phyloP scores from a whole-genome alignment of 495 filamentous ascomycete species.

The Melanomma pulvis-pyrius region DNA sequence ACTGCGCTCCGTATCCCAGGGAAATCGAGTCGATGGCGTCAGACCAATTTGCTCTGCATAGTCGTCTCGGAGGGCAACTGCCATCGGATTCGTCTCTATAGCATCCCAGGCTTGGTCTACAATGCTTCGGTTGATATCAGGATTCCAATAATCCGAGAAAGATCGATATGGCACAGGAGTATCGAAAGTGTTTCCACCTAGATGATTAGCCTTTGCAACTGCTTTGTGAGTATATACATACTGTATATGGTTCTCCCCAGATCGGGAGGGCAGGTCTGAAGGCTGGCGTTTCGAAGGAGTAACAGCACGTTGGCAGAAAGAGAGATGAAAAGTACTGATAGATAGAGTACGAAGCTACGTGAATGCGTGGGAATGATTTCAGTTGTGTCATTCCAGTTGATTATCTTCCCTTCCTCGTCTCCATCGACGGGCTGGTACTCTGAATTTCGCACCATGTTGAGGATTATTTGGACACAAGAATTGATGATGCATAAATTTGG shows the following conservation, averaged over 20 bases:
- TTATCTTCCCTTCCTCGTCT: slow-evolving; percentile 1
- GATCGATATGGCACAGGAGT: slow-evolving; percentile 17
- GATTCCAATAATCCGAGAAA: slow-evolving; percentile 26
- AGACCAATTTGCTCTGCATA: slow-evolving; percentile 17
- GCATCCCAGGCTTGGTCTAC: slow-evolving; percentile 27
- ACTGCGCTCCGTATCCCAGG: slow-evolving; percentile 35
- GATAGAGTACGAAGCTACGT: not conserved
- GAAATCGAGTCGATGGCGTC: slow-evolving; percentile 14
- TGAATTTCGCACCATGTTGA: not conserved
- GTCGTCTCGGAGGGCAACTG: slow-evolving; percentile 24
- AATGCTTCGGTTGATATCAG: slow-evolving; percentile 5
- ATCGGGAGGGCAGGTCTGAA: not conserved
- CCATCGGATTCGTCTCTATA: slow-evolving; percentile 26
- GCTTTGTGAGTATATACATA: not conserved
- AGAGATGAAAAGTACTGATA: slow-evolving; percentile 9
- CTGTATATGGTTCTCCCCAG: slow-evolving; percentile 20
- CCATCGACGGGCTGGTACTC: not conserved
- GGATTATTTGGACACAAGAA: not conserved
- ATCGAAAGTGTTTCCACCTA: slow-evolving; percentile 28
- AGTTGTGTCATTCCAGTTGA: slow-evolving; percentile 3
- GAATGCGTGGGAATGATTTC: not conserved
- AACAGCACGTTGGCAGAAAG: slow-evolving; percentile 14
- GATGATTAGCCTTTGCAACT: not conserved
- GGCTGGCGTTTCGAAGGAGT: not conserved
- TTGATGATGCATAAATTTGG: not conserved